Base-by-base conservation (phyloP, 768 basidiomycete genomes). In the Trametes cingulata region DNA sequence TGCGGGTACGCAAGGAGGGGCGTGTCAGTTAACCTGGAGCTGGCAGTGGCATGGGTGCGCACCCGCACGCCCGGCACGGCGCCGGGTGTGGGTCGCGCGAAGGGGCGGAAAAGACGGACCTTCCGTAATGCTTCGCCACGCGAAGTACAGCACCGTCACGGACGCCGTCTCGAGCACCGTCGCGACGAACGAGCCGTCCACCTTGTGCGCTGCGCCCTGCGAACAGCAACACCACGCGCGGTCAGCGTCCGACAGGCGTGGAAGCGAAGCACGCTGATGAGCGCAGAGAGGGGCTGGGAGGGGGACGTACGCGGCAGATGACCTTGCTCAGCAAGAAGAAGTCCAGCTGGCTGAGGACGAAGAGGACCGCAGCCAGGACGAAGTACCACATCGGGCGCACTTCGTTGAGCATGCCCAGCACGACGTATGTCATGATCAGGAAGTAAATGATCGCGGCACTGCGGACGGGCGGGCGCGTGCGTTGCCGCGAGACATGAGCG, bases 71-170 rank as follows among this genome's bases (percentile, higher is more conserved):
- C 20, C 25, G 46, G 29, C 15, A 42, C 29, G 41, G 33, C 9
- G 6, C 12, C 17, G 22, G 39, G 24, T 13, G 17, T 13, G 24
- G 29, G 40, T 17, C n/a, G 29, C 15, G 48, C 39, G 22, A n/a
- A 17, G 24, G 40, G 48, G 48, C 40, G 46, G 56, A 50, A 27
- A 43, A 48, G n/a, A 76, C 82, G 50, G 58, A 87, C 91, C 91
- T 85, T 95, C 93, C 17, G 93, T 95, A 58, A 95, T 92, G 71
- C 87, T 87, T 73, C 79, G 79, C 95, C 95, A 96, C n/a, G 84
- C 93, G 15, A 86, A 69, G 71, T 84, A 94, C 19, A 96, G 62
- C 3, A 83, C 74, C 12, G 77, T 81, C 1, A 96, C 84, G 0
- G 89, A 75, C 0, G 82, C 85, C 0, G 91, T 91, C 69, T 96